A percentile compares a stretch with the other conserved stretches of the same genome.
phyloP scores from a whole-genome alignment of 2,329 filamentous ascomycete species.

The Pyricularia sp. region DNA sequence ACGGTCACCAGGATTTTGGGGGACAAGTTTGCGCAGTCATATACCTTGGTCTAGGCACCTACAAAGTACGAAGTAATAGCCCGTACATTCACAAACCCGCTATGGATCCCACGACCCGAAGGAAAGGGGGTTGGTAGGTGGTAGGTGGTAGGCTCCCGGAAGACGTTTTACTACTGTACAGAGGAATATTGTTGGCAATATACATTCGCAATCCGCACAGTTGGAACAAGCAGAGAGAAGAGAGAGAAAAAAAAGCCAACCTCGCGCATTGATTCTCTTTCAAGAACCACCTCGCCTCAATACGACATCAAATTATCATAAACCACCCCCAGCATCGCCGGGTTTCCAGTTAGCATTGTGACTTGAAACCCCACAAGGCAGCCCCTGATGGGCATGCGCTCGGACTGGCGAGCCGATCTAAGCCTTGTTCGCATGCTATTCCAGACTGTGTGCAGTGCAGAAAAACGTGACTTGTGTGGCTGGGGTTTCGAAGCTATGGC shows the following conservation, averaged over 20 bases:
- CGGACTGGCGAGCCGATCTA: background rate
- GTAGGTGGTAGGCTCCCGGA: too few relatives aligned
- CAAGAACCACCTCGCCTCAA: background rate
- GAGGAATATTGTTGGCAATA: too few relatives aligned
- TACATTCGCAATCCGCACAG: background rate
- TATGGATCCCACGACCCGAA: too few relatives aligned
- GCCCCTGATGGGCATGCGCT: background rate
- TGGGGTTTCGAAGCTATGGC: background rate
- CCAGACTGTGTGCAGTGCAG: background rate
- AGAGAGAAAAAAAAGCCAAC: background rate
- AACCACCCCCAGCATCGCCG: background rate
- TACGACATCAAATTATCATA: background rate
- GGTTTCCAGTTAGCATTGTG: too few relatives aligned
- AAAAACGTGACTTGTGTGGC: background rate
- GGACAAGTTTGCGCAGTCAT: too few relatives aligned
- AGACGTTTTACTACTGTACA: too few relatives aligned
- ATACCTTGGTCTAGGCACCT: too few relatives aligned
- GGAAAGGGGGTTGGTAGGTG: too few relatives aligned
- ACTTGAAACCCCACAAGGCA: background rate
- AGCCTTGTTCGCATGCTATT: background rate
- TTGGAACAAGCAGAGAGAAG: background rate
- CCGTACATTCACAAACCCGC: too few relatives aligned
- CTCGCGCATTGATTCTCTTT: background rate
- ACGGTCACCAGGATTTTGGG: background rate
- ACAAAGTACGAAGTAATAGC: too few relatives aligned